Percentiles rank a stretch among this genome's conserved stretches.
These are phyloP conservation scores for Coniochaeta prunicola DNA, from an alignment of 2,329 filamentous ascomycete species.

Conservation along the genomic window DNA sequence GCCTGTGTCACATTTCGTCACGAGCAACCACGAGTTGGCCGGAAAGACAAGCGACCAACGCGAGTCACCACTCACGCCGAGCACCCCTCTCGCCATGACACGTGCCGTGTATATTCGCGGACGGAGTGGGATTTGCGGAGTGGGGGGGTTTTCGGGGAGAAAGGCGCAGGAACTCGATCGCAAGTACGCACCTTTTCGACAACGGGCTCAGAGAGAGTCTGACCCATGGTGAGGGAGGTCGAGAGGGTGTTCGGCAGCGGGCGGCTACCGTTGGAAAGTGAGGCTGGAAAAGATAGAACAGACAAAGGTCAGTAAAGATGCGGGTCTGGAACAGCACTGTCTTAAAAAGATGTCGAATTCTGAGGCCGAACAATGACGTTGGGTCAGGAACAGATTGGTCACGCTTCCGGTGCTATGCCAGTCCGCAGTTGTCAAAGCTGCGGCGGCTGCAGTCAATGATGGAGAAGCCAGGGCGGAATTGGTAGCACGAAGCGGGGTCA, in stretches of 20 bases:
- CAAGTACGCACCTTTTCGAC: conserved; percentile 81
- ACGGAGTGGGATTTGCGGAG: neutral
- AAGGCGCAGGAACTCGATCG: neutral
- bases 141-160: too few species aligned
- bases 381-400: neutral
- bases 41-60: neutral
- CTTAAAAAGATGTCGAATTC: neutral
- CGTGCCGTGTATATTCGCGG: neutral
- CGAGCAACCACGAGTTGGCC: neutral
- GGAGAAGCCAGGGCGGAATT: neutral
- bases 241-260: conserved; percentile 17
- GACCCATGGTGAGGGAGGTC: conserved; percentile 66
- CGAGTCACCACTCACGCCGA: neutral
- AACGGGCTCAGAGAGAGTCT: conserved; percentile 98
- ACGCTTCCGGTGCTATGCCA: neutral
- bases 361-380: neutral
- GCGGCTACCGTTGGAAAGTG: conserved; percentile 15
- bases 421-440: neutral
- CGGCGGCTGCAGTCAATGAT: neutral
- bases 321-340: neutral
- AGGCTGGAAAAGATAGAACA: neutral
- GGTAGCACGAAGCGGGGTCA: neutral
- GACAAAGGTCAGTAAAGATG: neutral
- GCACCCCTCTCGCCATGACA: neutral
- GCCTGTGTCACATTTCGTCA: neutral